Evolutionary conservation across 2,329 filamentous ascomycete species (phyloP).

Genomic region (Lachnellula hyalina): DNA sequence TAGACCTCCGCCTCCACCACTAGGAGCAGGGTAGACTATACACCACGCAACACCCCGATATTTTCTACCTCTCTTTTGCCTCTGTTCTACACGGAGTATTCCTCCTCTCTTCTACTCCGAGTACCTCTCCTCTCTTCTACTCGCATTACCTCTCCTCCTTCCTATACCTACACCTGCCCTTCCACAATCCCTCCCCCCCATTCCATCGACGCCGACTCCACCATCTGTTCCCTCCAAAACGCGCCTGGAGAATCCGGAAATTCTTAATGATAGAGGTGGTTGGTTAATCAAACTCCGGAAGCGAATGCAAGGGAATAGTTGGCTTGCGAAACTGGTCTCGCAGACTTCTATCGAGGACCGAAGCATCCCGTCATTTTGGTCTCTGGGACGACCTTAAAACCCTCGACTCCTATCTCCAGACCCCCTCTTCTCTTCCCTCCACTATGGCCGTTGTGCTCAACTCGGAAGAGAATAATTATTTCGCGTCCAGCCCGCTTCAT

Average conservation of each 20-base stretch:
- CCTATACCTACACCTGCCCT: too few species aligned
- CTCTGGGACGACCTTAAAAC: constrained; percentile 18
- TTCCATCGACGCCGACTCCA: background rate
- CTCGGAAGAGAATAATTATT: constrained; percentile 52
- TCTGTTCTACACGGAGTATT: too few species aligned
- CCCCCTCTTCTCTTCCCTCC: background rate
- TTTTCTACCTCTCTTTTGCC: too few species aligned
- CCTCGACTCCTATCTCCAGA: background rate
- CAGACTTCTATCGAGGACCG: background rate
- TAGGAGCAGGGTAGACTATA: too few species aligned
- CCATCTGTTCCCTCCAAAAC: background rate
- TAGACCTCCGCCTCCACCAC: too few species aligned
- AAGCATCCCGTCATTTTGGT: background rate
- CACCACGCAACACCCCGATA: too few species aligned
- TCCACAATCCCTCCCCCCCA: too few species aligned
- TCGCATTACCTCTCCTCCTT: too few species aligned
- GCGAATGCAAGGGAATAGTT: constrained; percentile 13
- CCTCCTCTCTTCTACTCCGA: too few species aligned
- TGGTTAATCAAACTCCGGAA: constrained; percentile 10
- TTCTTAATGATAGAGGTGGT: background rate
- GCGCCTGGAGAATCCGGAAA: background rate
- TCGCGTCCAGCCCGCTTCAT: constrained; percentile 47
- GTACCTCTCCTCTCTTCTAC: too few species aligned
- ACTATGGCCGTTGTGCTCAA: constrained; percentile 32
- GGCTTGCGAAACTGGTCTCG: constrained; percentile 2